A percentile compares a stretch with the other conserved stretches of the same genome.
Conservation (phyloP, 306 rosid species). For the Cajanus cajan region DNA sequence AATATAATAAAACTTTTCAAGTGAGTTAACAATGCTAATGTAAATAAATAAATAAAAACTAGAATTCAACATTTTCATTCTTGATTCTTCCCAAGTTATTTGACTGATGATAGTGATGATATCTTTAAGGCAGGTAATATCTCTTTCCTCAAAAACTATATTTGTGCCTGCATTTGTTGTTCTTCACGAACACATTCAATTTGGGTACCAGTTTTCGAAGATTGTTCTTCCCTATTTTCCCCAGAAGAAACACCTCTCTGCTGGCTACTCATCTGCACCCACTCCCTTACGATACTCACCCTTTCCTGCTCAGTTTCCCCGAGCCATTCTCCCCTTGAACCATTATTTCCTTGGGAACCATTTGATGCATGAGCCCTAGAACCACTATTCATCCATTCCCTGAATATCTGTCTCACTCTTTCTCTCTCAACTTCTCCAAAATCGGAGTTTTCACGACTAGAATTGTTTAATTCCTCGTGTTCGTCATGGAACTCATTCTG, state of each 20-base stretch:
- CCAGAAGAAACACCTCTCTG: constrained; percentile 53
- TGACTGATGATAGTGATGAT: too few species aligned
- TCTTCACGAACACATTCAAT: constrained; percentile 59
- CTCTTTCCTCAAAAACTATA: too few species aligned
- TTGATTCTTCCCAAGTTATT: too few species aligned
- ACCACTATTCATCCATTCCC: constrained; percentile 86
- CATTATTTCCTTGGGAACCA: constrained; percentile 45
- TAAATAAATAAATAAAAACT: too few species aligned
- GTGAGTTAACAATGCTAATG: too few species aligned
- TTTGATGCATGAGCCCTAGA: constrained; percentile 50
- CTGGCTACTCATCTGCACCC: constrained; percentile 79
- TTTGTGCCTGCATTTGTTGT: too few species aligned
- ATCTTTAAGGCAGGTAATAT: too few species aligned
- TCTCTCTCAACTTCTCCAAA: constrained; percentile 81
- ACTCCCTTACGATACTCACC: constrained; percentile 79
- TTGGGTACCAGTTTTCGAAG: constrained; percentile 57
- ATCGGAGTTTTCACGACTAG: constrained; percentile 61
- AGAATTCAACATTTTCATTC: too few species aligned
- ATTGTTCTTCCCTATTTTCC: constrained; percentile 63
- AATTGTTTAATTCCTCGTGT: constrained; percentile 56
- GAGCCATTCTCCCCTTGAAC: constrained; percentile 66
- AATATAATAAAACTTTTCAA: too few species aligned
- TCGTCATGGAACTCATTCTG: constrained; percentile 66
- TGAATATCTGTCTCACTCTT: constrained; percentile 87
- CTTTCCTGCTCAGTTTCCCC: constrained; percentile 94